A percentile compares a stretch with the other conserved stretches of the same genome.
phyloP scores from a whole-genome alignment of 176 grass and related monocot genomes.

The Pontederia paniculata region DNA sequence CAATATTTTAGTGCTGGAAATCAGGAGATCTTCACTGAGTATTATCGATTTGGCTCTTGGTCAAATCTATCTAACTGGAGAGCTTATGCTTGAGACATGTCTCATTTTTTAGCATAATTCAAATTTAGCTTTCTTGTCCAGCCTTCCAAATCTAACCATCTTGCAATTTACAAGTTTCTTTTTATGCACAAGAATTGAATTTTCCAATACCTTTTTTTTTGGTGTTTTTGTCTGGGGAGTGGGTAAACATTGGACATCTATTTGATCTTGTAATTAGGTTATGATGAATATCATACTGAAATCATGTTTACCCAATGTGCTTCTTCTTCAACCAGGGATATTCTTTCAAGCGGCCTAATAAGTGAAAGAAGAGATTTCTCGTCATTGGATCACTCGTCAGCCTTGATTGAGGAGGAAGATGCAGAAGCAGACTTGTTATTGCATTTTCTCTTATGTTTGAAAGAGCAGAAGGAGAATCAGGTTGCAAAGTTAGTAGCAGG shows the following conservation, averaged over 20 bases:
- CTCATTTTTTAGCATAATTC: too few relatives aligned
- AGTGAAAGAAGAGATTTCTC: constrained; percentile 47
- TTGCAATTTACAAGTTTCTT: too few relatives aligned
- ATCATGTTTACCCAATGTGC: constrained; percentile 17
- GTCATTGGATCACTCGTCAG: constrained; percentile 39
- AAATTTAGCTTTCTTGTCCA: too few relatives aligned
- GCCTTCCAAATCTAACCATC: too few relatives aligned
- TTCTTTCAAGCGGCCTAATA: constrained; percentile 65
- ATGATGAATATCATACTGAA: not conserved
- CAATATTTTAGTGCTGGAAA: too few relatives aligned
- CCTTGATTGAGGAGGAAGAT: constrained; percentile 54
- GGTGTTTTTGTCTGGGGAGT: too few relatives aligned
- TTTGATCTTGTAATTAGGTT: not conserved
- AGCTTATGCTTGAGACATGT: too few relatives aligned
- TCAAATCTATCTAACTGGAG: too few relatives aligned
- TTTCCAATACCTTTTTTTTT: too few relatives aligned
- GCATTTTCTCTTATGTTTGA: constrained; percentile 61
- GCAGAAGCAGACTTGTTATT: constrained; percentile 49
- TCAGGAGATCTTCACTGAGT: too few relatives aligned
- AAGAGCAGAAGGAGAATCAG: constrained; percentile 70
- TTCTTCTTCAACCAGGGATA: constrained; percentile 52
- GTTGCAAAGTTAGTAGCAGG: constrained; percentile 47
- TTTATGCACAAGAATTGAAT: too few relatives aligned
- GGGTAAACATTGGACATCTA: not conserved
- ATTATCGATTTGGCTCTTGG: too few relatives aligned